phyloP scores from a whole-genome alignment of 768 basidiomycete genomes.

The Glaciozyma antarctica region DNA sequence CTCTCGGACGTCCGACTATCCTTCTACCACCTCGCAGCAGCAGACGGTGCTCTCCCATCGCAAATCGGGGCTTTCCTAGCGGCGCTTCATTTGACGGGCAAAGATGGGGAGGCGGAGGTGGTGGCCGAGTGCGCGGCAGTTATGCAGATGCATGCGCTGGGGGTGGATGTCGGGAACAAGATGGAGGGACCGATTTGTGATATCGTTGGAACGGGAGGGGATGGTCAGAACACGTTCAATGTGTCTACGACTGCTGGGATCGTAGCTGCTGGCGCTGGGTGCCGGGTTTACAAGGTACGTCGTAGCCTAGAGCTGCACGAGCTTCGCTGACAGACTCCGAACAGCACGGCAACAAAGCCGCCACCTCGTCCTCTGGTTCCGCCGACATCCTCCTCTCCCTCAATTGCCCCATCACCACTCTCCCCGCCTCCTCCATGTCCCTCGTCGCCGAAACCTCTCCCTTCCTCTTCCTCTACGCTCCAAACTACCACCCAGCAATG shows the following conservation, averaged over 20 bases:
- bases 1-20: conserved; percentile 59
- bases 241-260: conserved; percentile 90
- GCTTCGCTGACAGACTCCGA: not conserved
- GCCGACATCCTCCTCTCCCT: conserved; percentile 83
- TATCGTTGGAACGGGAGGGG: conserved; percentile 90
- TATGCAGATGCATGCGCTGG: conserved; percentile 58
- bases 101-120: conserved; percentile 65
- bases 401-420: conserved; percentile 53
- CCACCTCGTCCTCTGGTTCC: conserved; percentile 87
- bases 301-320: not conserved
- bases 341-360: conserved; percentile 72
- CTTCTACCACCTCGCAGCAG: conserved; percentile 46
- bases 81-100: conserved; percentile 65
- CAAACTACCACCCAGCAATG: conserved; percentile 82
- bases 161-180: conserved; percentile 51
- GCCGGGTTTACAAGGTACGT: conserved; percentile 78
- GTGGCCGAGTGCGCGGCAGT: conserved; percentile 70
- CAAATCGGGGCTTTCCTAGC: conserved; percentile 87
- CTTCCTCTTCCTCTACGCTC: conserved; percentile 87
- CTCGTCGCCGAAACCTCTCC: conserved; percentile 54
- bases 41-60: conserved; percentile 53
- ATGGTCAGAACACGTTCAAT: conserved; percentile 92
- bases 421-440: conserved; percentile 48
- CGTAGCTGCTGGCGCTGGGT: conserved; percentile 88
- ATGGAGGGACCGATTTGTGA: conserved; percentile 47